Evolutionary conservation across 495 filamentous ascomycete species (phyloP), one percentile per base, ranked within the genome.

Genomic region (Xylaria sp.): DNA sequence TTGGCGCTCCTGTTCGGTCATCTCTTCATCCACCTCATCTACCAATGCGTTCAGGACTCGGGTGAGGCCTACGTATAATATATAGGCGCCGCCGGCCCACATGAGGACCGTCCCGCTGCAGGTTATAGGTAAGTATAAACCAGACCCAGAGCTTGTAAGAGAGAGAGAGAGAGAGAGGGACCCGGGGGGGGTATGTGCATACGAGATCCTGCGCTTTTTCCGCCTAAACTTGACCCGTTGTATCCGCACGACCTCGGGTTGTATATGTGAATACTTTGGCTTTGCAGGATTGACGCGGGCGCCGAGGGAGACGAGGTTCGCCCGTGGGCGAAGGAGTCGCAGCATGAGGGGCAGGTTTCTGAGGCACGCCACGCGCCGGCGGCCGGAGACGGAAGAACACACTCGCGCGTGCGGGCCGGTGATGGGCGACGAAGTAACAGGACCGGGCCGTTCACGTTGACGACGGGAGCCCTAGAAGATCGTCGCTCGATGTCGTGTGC

Each of bases 351-450:
- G 70, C 59, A 59, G 40, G 53, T 61, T 61, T 26, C 48, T 63
- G 70, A 73, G 79, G 80, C 79, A 69, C 80, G 79, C 81, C 81
- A 69, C 48, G 40, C 44, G 40, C 35, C 71, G 81, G 80, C 79
- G 80, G 80, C 82, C 80, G 73, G 71, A 24, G 63, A 61, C 44
- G 50, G 43, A 44, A 37, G 21, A 24, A 19, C 46, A 43, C 37
- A 41, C 33, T 26, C 43, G 5, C 57, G 48, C 19, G 40, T 71
- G 33, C 67, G 46, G 61, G 37, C 57, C 44, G 52, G 26, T 43
- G 46, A 69, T 5, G 58, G 43, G 33, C 14, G 26, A 63, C 55
- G 43, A 61, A 31, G 59, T 26, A 6, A 55, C 17, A 6, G 57
- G 37, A 48, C 15, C 66, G 29, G 24, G 12, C 46, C 43, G 67